phyloP scores from a whole-genome alignment of 2,329 filamentous ascomycete genomes.

The Coniosporium tulheliwenetii region DNA sequence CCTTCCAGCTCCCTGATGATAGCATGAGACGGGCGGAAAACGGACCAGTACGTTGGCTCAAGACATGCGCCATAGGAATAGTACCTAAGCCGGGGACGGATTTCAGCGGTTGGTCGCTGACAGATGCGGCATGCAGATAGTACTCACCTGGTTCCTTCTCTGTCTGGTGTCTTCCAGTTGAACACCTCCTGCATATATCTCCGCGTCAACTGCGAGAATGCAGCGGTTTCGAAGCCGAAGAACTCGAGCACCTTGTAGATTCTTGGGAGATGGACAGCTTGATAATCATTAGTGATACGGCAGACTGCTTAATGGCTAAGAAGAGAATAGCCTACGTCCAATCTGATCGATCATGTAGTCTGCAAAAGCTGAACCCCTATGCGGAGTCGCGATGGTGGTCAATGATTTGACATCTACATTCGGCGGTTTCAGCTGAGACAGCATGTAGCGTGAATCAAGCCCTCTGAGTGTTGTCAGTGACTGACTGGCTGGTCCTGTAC shows the following conservation, averaged over 20 bases:
- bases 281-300: background rate
- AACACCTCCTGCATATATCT: conserved; percentile 42
- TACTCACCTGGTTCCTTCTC: conserved; percentile 30
- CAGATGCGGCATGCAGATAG: background rate
- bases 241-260: conserved; percentile 39
- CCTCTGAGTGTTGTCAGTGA: conserved; percentile 25
- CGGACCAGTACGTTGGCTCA: conserved; percentile 37
- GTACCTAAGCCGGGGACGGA: conserved; percentile 22
- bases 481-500: too few relatives aligned
- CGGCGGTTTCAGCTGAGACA: conserved; percentile 38
- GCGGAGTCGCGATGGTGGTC: conserved; percentile 47
- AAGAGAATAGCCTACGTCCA: conserved; percentile 22
- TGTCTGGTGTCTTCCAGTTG: conserved; percentile 42
- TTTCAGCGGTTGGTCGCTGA: background rate
- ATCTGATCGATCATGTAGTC: conserved; percentile 45
- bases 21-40: conserved; percentile 40
- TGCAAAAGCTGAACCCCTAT: conserved; percentile 44
- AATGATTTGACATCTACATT: conserved; percentile 63
- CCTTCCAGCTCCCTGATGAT: conserved; percentile 40
- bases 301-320: conserved; percentile 17
- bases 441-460: conserved; percentile 49
- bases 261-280: conserved; percentile 32
- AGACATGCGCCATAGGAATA: conserved; percentile 48
- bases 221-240: conserved; percentile 41
- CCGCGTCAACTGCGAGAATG: conserved; percentile 45